Evolutionary conservation across 2,329 filamentous ascomycete genomes (phyloP).

Genomic region (Aspergillus flavus): DNA sequence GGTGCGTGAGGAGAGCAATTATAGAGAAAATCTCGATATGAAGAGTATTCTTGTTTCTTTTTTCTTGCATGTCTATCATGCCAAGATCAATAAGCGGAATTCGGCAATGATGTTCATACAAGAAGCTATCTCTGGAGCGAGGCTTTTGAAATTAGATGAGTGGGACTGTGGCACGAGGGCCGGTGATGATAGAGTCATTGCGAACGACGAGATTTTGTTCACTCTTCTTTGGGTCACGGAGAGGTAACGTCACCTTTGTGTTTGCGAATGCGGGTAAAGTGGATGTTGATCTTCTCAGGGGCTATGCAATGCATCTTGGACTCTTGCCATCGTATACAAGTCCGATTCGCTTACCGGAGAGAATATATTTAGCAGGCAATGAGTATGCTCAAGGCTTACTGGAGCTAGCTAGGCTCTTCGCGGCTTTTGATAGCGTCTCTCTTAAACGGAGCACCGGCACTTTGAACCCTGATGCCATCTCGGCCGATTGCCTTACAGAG

Average conservation of each 20-base stretch:
- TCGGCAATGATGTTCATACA: slow-evolving; percentile 35
- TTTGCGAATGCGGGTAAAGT: not conserved
- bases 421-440: slow-evolving; percentile 27
- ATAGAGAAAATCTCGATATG: slow-evolving; percentile 23
- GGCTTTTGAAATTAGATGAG: slow-evolving; percentile 26
- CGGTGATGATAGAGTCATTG: slow-evolving; percentile 19
- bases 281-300: slow-evolving; percentile 19
- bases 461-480: not conserved
- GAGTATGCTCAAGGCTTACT: slow-evolving; percentile 28
- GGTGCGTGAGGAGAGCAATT: slow-evolving; percentile 20
- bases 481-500: slow-evolving; percentile 16
- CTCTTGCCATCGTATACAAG: slow-evolving; percentile 28
- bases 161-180: not conserved
- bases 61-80: slow-evolving; percentile 37
- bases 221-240: slow-evolving; percentile 34
- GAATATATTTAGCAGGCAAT: slow-evolving; percentile 12
- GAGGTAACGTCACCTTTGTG: slow-evolving; percentile 20
- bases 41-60: slow-evolving; percentile 30
- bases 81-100: slow-evolving; percentile 32
- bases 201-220: slow-evolving; percentile 30
- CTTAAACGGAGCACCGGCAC: not conserved
- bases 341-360: slow-evolving; percentile 11
- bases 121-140: slow-evolving; percentile 29
- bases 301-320: slow-evolving; percentile 35
- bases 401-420: slow-evolving; percentile 29